Percentiles rank a stretch among this genome's conserved stretches.
Conservation (phyloP, 2,329 filamentous ascomycete genomes). For the Chrysoporthe austroafricana region DNA sequence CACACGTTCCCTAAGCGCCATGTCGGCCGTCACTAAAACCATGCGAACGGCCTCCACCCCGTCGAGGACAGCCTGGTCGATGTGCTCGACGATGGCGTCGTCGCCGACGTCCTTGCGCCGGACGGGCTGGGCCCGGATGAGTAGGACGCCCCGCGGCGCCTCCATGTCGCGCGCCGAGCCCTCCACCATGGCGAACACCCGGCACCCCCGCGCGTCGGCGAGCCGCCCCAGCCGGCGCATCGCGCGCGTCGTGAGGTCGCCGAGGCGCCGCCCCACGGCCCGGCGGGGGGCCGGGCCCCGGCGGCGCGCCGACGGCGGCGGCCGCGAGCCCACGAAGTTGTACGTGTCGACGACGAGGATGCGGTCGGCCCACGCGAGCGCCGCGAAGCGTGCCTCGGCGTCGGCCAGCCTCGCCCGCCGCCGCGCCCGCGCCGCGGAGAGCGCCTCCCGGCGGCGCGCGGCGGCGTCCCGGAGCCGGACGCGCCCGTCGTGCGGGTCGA, state of each 20-base stretch:
- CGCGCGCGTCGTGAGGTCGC: neutral
- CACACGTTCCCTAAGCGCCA: neutral
- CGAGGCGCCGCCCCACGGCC: neutral
- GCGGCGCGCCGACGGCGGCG: neutral
- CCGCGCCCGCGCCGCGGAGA: neutral
- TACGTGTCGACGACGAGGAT: neutral
- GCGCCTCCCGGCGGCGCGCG: neutral
- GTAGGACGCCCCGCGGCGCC: neutral
- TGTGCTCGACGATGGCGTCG: conserved; percentile 11
- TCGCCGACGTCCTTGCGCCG: neutral
- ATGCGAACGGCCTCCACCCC: neutral
- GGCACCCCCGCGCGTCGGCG: neutral
- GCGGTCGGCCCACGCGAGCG: neutral
- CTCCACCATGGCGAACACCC: conserved; percentile 13
- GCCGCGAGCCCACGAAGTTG: neutral
- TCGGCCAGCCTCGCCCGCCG: neutral
- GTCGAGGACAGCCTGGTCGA: neutral
- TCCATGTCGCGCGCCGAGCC: neutral
- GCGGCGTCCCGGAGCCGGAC: neutral
- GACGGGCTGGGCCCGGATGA: conserved; percentile 9
- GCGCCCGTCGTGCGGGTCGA: neutral
- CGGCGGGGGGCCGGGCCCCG: neutral
- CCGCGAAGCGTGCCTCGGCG: neutral
- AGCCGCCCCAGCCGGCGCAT: neutral
- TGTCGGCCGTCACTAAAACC: conserved; percentile 1